A percentile compares a stretch with the other conserved stretches of the same genome.
Conservation (phyloP, 2,329 filamentous ascomycete species). For the Ophiostoma quercus region DNA sequence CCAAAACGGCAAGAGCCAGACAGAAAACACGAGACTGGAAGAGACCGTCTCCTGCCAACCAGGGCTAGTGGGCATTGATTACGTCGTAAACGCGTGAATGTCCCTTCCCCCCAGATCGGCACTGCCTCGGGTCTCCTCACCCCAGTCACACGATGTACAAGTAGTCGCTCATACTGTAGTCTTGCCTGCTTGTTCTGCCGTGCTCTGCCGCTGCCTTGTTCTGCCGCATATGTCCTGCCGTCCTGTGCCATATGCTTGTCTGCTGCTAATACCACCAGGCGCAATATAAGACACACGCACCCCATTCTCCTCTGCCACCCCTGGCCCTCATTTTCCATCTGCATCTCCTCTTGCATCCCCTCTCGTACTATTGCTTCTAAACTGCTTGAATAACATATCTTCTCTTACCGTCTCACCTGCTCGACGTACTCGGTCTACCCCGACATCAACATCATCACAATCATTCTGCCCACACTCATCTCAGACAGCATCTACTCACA, state of each 20-base stretch:
- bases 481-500: neutral
- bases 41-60: neutral
- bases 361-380: neutral
- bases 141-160: neutral
- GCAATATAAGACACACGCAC: neutral
- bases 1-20: neutral
- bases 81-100: neutral
- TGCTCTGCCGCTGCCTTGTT: conserved; percentile 5
- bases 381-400: neutral
- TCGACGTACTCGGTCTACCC: neutral
- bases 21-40: neutral
- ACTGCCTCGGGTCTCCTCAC: conserved; percentile 5
- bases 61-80: neutral
- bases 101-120: neutral
- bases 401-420: too few species aligned
- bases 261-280: neutral
- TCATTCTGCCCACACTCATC: neutral
- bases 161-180: too few species aligned
- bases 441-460: neutral
- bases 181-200: neutral
- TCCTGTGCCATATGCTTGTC: too few species aligned
- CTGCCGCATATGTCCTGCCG: neutral
- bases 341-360: neutral
- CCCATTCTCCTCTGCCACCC: neutral
- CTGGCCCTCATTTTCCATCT: neutral